Conservation (phyloP, 2,329 filamentous ascomycete genomes). For the Hypoxylon sp. region DNA sequence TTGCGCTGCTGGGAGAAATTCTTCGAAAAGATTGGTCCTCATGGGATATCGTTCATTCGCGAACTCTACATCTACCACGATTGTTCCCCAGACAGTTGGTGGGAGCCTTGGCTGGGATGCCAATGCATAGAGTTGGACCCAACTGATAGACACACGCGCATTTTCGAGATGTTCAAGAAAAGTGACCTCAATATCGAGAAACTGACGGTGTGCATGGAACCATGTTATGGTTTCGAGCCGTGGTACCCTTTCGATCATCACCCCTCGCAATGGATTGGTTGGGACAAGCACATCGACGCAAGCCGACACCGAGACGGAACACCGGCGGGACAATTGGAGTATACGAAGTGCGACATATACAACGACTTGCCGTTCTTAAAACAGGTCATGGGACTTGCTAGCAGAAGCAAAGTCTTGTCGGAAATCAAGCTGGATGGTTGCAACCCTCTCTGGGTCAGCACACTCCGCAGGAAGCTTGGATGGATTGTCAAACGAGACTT, state of each 20-base stretch:
- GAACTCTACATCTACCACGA: background rate
- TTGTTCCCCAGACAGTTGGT: background rate
- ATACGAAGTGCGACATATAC: too few species aligned
- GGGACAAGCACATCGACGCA: too few species aligned
- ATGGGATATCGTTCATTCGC: background rate
- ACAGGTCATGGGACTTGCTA: background rate
- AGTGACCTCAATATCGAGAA: too few species aligned
- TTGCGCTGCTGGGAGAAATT: background rate
- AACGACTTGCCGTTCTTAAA: background rate
- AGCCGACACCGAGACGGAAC: too few species aligned
- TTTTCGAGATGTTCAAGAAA: too few species aligned
- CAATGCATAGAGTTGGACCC: too few species aligned
- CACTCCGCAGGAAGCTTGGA: background rate
- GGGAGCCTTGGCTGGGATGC: background rate
- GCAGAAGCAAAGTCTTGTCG: background rate
- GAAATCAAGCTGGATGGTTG: background rate
- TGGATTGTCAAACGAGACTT: background rate
- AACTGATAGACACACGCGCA: too few species aligned
- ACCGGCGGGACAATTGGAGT: too few species aligned
- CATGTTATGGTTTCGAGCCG: too few species aligned
- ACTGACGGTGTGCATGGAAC: too few species aligned
- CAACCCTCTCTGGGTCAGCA: conserved; percentile 2
- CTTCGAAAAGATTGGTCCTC: background rate
- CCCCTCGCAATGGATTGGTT: too few species aligned
- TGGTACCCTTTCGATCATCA: too few species aligned